These are phyloP conservation scores for Oryza glumipatula DNA, from an alignment of 176 grass and related monocot species.

Conservation along the genomic window DNA sequence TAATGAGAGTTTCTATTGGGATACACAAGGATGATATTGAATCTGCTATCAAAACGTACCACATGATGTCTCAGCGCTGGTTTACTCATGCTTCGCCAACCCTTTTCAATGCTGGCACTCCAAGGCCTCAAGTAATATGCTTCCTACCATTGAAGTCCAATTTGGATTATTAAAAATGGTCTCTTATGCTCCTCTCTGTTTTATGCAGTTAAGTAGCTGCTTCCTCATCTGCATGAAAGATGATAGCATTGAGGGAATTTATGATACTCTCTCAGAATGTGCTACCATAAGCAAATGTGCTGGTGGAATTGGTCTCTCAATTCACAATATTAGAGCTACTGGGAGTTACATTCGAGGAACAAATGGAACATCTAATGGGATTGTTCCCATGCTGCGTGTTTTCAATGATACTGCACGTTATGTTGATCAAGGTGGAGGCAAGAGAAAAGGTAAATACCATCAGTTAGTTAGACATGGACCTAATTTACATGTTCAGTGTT, in stretches of 20 bases:
- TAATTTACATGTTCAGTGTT: not conserved
- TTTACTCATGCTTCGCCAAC: slow-evolving; percentile 85
- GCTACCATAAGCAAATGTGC: slow-evolving; percentile 89
- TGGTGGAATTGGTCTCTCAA: slow-evolving; percentile 89
- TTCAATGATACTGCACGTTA: slow-evolving; percentile 97
- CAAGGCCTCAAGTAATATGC: slow-evolving; percentile 57
- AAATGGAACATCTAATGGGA: slow-evolving; percentile 89
- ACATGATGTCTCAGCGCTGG: slow-evolving; percentile 85
- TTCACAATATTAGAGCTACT: slow-evolving; percentile 86
- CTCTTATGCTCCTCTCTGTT: slow-evolving; percentile 1
- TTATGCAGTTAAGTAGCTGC: slow-evolving; percentile 65
- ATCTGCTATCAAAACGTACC: slow-evolving; percentile 69
- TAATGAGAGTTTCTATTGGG: slow-evolving; percentile 83
- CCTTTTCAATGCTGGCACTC: slow-evolving; percentile 81
- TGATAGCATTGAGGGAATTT: slow-evolving; percentile 93
- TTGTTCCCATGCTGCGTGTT: slow-evolving; percentile 93
- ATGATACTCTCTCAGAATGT: slow-evolving; percentile 93
- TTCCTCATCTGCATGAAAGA: slow-evolving; percentile 98
- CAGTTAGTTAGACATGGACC: not conserved
- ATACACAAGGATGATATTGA: slow-evolving; percentile 80
- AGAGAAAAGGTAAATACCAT: slow-evolving; percentile 73
- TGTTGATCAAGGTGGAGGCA: slow-evolving; percentile 96
- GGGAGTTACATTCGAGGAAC: slow-evolving; percentile 91
- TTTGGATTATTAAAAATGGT: not conserved
- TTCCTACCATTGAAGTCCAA: not conserved